A percentile compares a stretch with the other conserved stretches of the same genome.
Conservation (phyloP, 176 grass and related monocot species). For the Zea luxurians region DNA sequence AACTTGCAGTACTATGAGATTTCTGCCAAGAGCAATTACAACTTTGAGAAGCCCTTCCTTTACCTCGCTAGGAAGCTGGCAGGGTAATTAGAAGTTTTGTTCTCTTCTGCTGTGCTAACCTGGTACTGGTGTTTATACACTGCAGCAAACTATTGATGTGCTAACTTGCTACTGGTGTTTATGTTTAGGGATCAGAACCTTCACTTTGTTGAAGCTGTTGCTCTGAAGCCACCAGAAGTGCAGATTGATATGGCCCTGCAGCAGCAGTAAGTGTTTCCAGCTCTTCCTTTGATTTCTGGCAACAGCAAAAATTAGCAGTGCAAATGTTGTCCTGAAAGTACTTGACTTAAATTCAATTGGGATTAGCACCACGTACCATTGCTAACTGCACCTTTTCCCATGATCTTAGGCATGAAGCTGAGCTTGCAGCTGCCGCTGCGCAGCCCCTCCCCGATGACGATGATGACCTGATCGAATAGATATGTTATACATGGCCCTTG, state of each 20-base stretch:
- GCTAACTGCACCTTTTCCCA: neutral
- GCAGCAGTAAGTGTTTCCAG: constrained; percentile 52
- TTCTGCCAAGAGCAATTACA: constrained; percentile 86
- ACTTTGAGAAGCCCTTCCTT: constrained; percentile 78
- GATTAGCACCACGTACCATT: neutral
- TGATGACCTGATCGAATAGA: constrained; percentile 57
- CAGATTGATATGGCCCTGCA: constrained; percentile 68
- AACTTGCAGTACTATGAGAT: constrained; percentile 83
- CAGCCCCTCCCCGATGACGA: constrained; percentile 78
- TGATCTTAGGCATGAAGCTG: constrained; percentile 54
- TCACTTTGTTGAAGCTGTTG: constrained; percentile 75
- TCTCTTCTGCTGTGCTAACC: neutral
- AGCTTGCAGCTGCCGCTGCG: constrained; percentile 46
- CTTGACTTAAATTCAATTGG: neutral
- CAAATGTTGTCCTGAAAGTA: neutral
- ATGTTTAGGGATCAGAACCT: constrained; percentile 45
- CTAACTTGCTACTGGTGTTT: constrained; percentile 16
- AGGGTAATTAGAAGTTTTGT: constrained; percentile 44
- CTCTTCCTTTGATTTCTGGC: neutral
- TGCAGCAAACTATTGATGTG: neutral
- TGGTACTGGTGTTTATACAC: neutral
- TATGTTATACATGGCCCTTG: neutral
- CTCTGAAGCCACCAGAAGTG: constrained; percentile 70
- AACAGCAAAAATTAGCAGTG: neutral
- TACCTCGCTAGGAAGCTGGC: constrained; percentile 69